Conservation (phyloP, 495 filamentous ascomycete species). For the Penicillium robsamsonii region DNA sequence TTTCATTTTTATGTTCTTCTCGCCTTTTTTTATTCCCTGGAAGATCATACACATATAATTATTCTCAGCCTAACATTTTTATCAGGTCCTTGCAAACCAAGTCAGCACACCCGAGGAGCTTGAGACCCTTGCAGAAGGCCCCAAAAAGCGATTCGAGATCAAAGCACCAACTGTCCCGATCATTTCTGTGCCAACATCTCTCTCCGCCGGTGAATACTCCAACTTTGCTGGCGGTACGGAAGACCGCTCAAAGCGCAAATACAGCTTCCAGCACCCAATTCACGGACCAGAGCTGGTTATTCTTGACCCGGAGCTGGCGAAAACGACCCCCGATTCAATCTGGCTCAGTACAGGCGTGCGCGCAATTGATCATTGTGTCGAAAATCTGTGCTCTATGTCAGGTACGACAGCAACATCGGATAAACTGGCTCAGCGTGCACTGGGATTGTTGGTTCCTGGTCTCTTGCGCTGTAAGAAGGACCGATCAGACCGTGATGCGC, state of each 20-base stretch:
- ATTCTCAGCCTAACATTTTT: background rate
- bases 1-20: background rate
- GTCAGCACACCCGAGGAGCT: conserved; percentile 44
- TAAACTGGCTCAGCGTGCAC: conserved; percentile 38
- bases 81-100: conserved; percentile 49
- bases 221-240: conserved; percentile 57
- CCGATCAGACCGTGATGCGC: conserved; percentile 43
- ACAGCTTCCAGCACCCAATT: conserved; percentile 46
- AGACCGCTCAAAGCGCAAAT: conserved; percentile 51
- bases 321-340: conserved; percentile 54
- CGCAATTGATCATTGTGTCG: conserved; percentile 64
- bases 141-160: conserved; percentile 35
- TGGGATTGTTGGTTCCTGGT: conserved; percentile 50
- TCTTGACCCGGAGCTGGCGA: conserved; percentile 54
- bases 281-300: conserved; percentile 55
- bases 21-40: background rate
- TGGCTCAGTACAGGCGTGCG: conserved; percentile 64
- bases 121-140: conserved; percentile 38
- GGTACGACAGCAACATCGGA: conserved; percentile 41
- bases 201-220: conserved; percentile 64
- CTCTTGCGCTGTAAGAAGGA: conserved; percentile 50
- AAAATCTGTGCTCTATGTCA: conserved; percentile 51
- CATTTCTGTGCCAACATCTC: conserved; percentile 60
- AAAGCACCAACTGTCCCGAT: conserved; percentile 47
- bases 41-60: background rate